Conservation (phyloP, 164 flowering plant species). For the Cinnamomum chago region DNA sequence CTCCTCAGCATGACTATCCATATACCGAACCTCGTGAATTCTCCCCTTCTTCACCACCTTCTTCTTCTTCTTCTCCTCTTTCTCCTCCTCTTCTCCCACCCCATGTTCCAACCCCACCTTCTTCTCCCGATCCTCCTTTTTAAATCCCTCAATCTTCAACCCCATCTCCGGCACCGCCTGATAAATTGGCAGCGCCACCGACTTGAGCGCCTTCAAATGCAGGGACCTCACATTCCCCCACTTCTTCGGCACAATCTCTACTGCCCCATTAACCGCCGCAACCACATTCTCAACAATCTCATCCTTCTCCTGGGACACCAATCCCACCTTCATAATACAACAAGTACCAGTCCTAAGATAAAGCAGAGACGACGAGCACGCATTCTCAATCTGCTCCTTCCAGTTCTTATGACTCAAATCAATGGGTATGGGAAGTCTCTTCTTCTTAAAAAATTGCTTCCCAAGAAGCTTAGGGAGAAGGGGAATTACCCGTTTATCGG, state of each 20-base stretch:
- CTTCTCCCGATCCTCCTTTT: slow-evolving; percentile 20
- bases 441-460: slow-evolving; percentile 79
- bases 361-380: slow-evolving; percentile 46
- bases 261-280: slow-evolving; percentile 54
- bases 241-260: slow-evolving; percentile 56
- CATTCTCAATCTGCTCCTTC: slow-evolving; percentile 66
- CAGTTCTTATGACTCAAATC: slow-evolving; percentile 61
- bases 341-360: slow-evolving; percentile 78
- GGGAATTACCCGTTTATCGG: slow-evolving; percentile 54
- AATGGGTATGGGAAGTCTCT: slow-evolving; percentile 73
- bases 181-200: slow-evolving; percentile 74
- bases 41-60: slow-evolving; percentile 43
- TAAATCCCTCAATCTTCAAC: slow-evolving; percentile 52
- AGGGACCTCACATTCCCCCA: slow-evolving; percentile 67
- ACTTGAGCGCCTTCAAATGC: slow-evolving; percentile 65
- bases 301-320: slow-evolving; percentile 39
- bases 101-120: slow-evolving; percentile 8
- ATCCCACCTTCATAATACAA: slow-evolving; percentile 53
- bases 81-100: slow-evolving; percentile 9
- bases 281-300: slow-evolving; percentile 62
- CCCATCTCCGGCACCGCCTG: slow-evolving; percentile 63
- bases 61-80: slow-evolving; percentile 24
- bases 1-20: slow-evolving; percentile 34
- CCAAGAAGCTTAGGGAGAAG: slow-evolving; percentile 64
- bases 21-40: slow-evolving; percentile 52